Evolutionary conservation across 805 yeast genomes (phyloP).

Genomic region (Sugiyamaella mastotermitis): DNA sequence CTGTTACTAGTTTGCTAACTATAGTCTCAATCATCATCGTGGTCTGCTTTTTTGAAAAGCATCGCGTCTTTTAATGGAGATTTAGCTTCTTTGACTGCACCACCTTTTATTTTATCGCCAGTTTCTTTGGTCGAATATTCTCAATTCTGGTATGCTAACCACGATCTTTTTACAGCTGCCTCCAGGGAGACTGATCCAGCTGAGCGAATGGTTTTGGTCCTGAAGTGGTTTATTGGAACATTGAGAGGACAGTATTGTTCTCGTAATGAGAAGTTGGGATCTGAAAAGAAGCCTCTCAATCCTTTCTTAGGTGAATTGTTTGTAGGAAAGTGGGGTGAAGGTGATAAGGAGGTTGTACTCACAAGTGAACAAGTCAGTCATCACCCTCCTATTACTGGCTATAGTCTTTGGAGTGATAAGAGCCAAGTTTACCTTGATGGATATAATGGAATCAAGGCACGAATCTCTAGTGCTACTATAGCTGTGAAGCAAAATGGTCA

Average conservation of each 20-base stretch:
- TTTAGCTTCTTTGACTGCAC: constrained; percentile 89
- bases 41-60: constrained; percentile 89
- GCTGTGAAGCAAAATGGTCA: constrained; percentile 91
- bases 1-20: not conserved
- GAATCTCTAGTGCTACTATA: constrained; percentile 69
- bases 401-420: constrained; percentile 68
- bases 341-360: constrained; percentile 54
- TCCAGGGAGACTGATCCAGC: constrained; percentile 38
- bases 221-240: constrained; percentile 87
- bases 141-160: constrained; percentile 94
- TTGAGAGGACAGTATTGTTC: constrained; percentile 91
- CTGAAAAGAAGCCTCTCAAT: constrained; percentile 94
- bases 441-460: constrained; percentile 81
- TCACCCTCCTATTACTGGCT: constrained; percentile 98
- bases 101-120: constrained; percentile 91
- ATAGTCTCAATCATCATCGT: constrained; percentile 36
- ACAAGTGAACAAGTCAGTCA: constrained; percentile 92
- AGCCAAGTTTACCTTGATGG: constrained; percentile 73
- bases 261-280: constrained; percentile 85
- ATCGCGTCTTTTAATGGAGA: constrained; percentile 92
- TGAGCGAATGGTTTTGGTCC: constrained; percentile 72
- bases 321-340: constrained; percentile 89
- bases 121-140: constrained; percentile 86
- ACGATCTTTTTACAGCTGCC: constrained; percentile 75
- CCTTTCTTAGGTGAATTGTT: constrained; percentile 95